Base-by-base conservation (phyloP, 2,329 filamentous ascomycete species). In the Parafenestella ontariensis region DNA sequence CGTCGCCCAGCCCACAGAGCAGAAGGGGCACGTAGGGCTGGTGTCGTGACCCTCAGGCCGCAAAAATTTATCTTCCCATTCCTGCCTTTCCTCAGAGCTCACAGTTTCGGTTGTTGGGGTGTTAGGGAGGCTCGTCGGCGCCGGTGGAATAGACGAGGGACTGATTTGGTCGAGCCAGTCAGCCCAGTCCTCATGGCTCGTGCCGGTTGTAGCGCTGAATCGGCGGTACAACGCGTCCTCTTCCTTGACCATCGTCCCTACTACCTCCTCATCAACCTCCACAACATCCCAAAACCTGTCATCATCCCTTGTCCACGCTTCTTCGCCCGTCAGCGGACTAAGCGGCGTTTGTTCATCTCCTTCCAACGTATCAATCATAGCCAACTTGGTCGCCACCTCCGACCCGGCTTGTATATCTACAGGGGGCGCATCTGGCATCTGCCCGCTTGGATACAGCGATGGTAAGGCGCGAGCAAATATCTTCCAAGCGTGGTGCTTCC, bases 281-380 rank as follows among this genome's bases (percentile, higher is more conserved):
- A 66, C 50, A 20, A 64, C 48, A 11, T 61, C 49, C 69, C 69
- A 73, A 9, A 60, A 60, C 1, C 23, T 47, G 40, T 67, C 60
- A 24, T 71, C 68, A 24, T 68, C 33, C 3, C 64, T 46, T 2
- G 70, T 70, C 70, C 69, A 73, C 1, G 61, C 47, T 24, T 72
- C 70, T 23, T 66, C 29, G 2, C 68, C 67, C 0, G 20, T 42
- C 9, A 70, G 59, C 0, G 62, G 56, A 28, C 40, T 42, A 6
- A 9, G n/a, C 10, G 42, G 13, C 0, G 60, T 33, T 0, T 50
- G 47, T 9, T 42, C 28, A 1, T 52, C 33, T 0, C 28, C 29
- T 3, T 45, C 48, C 3, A 54, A 47, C 4, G 44, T 46, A 23
- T 71, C 52, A 3, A 69, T 54, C 10, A 41, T 23, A 5, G 61